Evolutionary conservation across 2,329 filamentous ascomycete genomes (phyloP), one percentile per base, ranked within the genome.

Genomic region (Colletotrichum viniferum): DNA sequence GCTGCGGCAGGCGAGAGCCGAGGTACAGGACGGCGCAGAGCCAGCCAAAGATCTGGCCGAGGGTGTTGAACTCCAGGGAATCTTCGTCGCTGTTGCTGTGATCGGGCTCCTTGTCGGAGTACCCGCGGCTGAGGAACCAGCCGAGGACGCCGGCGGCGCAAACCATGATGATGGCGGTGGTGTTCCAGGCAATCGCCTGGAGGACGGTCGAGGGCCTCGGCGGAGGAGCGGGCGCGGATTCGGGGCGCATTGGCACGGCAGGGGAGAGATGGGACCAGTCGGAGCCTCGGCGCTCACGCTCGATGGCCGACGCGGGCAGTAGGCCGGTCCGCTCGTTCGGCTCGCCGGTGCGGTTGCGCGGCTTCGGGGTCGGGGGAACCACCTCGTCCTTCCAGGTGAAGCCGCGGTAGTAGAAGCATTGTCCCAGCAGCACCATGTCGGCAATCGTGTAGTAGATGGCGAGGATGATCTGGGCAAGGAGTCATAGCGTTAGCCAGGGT

Each of bases 351-450:
- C 80, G 34, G 81, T 79, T 36, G 78, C 79, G 71, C 28, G 87
- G 79, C 81, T 88, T 89, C 55, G 84, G 81, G 60, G 85, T 80
- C 55, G 83, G 79, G 12, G 87, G 82, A 9, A 85, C 81, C 16
- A 89, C 84, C 71, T 91, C 86, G 77, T 93, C 91, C 68, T 84
- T 87, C 87, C 89, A 90, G 3, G 91, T 92, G 79, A 98, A 97
- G 5, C 96, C 96, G 68, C 95, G 92, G 84, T 99, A 99, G 87
- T 98, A 98, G 87, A 98, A 98, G 84, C 95, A 98, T 85, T 99
- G 97, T 1, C 88, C 90, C 0, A 98, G 87, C 2, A 99, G 89
- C 3, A 98, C 95, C 56, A 98, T 91, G 81, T 98, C 96, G 76
- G 96, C 96, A 48, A 98, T 89, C 18, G 96, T 97, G 83, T 98